Conservation (phyloP, 2,329 filamentous ascomycete species). For the Cordyceps javanica region DNA sequence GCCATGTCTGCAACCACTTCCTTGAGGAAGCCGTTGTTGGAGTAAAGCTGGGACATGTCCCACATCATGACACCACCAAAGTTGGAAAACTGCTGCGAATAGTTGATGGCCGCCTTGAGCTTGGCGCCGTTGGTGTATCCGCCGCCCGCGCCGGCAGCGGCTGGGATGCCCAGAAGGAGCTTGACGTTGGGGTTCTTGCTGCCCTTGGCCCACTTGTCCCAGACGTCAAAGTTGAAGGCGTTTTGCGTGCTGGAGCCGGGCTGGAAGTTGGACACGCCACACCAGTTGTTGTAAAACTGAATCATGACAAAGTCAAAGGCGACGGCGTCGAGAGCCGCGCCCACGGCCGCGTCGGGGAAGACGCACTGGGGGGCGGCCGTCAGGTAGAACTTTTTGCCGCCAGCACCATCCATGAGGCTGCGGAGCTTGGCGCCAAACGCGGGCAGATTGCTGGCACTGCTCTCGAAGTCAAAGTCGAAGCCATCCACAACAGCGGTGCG, state of each 20-base stretch:
- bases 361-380: conserved; percentile 63
- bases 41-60: conserved; percentile 57
- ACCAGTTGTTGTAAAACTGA: conserved; percentile 67
- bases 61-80: conserved; percentile 67
- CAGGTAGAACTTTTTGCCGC: conserved; percentile 53
- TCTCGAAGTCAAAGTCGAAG: conserved; percentile 73
- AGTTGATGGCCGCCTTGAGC: conserved; percentile 46
- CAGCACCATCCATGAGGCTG: conserved; percentile 44
- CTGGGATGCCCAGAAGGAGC: conserved; percentile 56
- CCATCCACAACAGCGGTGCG: conserved; percentile 61
- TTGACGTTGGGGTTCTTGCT: conserved; percentile 55
- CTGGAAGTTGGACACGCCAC: conserved; percentile 49
- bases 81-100: conserved; percentile 47
- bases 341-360: conserved; percentile 56
- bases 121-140: conserved; percentile 47
- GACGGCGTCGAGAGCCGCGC: conserved; percentile 50
- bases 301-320: conserved; percentile 55
- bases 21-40: conserved; percentile 51
- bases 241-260: conserved; percentile 36
- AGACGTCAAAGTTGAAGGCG: conserved; percentile 56
- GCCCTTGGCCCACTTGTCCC: conserved; percentile 59
- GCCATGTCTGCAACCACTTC: conserved; percentile 33
- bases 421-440: conserved; percentile 56
- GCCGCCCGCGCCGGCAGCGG: conserved; percentile 44
- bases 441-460: conserved; percentile 50